A percentile compares a stretch with the other conserved stretches of the same genome.
Conservation (phyloP, 768 basidiomycete species). For the Lactarius psammicola region DNA sequence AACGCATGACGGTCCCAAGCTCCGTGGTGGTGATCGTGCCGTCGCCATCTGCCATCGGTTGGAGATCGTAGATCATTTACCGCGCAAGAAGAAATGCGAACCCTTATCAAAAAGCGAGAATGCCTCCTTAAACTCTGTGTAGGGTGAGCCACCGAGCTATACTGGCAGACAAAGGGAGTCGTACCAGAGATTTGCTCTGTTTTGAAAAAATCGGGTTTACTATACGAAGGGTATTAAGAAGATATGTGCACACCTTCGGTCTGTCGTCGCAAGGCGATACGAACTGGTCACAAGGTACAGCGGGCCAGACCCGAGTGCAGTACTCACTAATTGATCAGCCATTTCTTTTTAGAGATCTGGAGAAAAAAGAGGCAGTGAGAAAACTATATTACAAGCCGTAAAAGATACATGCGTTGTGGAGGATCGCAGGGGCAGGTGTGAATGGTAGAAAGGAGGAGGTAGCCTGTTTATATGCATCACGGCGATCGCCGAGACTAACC, state of each 20-base stretch:
- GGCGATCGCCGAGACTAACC: slow-evolving; percentile 21
- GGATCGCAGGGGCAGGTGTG: background rate
- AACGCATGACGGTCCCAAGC: slow-evolving; percentile 92
- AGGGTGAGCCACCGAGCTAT: slow-evolving; percentile 1
- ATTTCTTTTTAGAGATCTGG: slow-evolving; percentile 34
- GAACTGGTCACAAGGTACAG: background rate
- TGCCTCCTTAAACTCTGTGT: slow-evolving; percentile 96
- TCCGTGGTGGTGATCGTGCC: slow-evolving; percentile 90
- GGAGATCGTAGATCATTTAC: background rate
- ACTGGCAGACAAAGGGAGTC: slow-evolving; percentile 33
- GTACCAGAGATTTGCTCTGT: slow-evolving; percentile 89
- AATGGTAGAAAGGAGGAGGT: background rate
- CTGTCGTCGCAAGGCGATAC: slow-evolving; percentile 36
- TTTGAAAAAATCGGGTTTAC: background rate
- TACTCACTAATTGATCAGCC: slow-evolving; percentile 56
- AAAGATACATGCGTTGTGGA: slow-evolving; percentile 2
- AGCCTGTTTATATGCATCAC: slow-evolving; percentile 6
- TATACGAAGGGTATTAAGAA: slow-evolving; percentile 1
- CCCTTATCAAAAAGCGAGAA: slow-evolving; percentile 98
- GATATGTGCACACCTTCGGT: slow-evolving; percentile 50
- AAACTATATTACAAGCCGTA: background rate
- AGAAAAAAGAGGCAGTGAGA: slow-evolving; percentile 6
- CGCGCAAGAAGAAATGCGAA: slow-evolving; percentile 37
- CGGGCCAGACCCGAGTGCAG: background rate
- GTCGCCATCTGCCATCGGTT: slow-evolving; percentile 65